Conservation (phyloP, 1,284 basidiomycete species). For the Rhodotorula sp. region DNA sequence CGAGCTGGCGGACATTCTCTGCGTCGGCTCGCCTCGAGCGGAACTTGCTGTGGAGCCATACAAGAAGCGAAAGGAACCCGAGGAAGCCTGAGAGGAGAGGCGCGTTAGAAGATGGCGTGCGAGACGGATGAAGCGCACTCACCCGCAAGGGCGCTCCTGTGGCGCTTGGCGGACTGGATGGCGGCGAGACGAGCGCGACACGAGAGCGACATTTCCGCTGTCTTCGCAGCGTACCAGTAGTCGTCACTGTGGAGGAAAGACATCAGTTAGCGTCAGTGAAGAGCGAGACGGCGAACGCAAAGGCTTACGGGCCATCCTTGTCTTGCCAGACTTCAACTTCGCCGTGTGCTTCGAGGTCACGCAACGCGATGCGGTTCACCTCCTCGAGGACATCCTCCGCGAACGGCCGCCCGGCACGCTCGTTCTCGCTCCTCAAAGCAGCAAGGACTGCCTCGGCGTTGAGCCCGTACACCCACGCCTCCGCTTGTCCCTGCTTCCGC, state of each 20-base stretch:
- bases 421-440: constrained; percentile 33
- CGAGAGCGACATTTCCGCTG: constrained; percentile 66
- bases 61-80: background rate
- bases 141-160: constrained; percentile 69
- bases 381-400: constrained; percentile 73
- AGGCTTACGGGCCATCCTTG: constrained; percentile 58
- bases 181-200: constrained; percentile 71
- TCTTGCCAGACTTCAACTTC: constrained; percentile 71
- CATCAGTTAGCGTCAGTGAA: background rate
- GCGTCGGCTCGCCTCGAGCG: constrained; percentile 4
- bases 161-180: constrained; percentile 65
- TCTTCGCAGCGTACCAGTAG: constrained; percentile 73
- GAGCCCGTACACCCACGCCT: constrained; percentile 41
- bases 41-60: constrained; percentile 15
- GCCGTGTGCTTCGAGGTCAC: constrained; percentile 75
- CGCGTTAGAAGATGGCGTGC: background rate
- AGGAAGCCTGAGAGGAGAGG: constrained; percentile 46
- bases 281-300: background rate
- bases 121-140: constrained; percentile 46
- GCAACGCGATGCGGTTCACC: constrained; percentile 59
- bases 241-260: constrained; percentile 57
- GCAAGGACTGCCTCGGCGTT: constrained; percentile 38
- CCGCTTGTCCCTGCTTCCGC: constrained; percentile 20
- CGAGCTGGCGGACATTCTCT: constrained; percentile 18
- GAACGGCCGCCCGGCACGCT: constrained; percentile 50